Percentiles rank a stretch among this genome's conserved stretches.
phyloP scores from a whole-genome alignment of 148 eudicot species.

The Persicaria tinctoria region DNA sequence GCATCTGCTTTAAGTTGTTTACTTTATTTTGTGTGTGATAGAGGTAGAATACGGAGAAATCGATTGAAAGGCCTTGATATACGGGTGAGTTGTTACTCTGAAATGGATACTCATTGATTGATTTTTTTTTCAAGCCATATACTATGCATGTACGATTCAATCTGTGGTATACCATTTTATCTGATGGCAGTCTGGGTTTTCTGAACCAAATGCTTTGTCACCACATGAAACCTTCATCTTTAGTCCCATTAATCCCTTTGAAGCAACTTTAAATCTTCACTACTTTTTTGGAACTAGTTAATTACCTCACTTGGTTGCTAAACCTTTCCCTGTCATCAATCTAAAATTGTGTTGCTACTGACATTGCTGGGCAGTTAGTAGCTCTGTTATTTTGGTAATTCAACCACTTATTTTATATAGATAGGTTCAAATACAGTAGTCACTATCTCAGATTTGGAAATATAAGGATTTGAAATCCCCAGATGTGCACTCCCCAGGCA shows the following conservation, averaged over 20 bases:
- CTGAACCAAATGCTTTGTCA: not conserved
- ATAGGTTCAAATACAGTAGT: not conserved
- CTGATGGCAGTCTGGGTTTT: not conserved
- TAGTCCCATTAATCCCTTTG: not conserved
- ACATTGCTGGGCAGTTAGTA: not conserved
- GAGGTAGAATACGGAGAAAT: constrained; percentile 82
- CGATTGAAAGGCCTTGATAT: constrained; percentile 89
- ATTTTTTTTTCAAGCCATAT: not conserved
- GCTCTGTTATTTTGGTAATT: not conserved
- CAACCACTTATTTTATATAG: not conserved
- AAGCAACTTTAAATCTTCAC: no score
- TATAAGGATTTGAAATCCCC: not conserved
- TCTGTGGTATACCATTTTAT: not conserved
- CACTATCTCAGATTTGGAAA: not conserved
- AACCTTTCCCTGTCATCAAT: not conserved
- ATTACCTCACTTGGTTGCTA: not conserved
- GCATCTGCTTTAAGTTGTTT: constrained; percentile 97
- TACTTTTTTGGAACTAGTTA: no score
- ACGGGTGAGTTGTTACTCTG: constrained; percentile 49
- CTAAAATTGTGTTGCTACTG: not conserved
- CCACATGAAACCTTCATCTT: not conserved
- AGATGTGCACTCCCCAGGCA: not conserved
- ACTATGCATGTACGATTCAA: not conserved
- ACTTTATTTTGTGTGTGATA: constrained; percentile 85
- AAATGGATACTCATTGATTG: not conserved